These are phyloP conservation scores for Metarhizium brunneum DNA, from an alignment of 2,329 filamentous ascomycete species.

Conservation along the genomic window DNA sequence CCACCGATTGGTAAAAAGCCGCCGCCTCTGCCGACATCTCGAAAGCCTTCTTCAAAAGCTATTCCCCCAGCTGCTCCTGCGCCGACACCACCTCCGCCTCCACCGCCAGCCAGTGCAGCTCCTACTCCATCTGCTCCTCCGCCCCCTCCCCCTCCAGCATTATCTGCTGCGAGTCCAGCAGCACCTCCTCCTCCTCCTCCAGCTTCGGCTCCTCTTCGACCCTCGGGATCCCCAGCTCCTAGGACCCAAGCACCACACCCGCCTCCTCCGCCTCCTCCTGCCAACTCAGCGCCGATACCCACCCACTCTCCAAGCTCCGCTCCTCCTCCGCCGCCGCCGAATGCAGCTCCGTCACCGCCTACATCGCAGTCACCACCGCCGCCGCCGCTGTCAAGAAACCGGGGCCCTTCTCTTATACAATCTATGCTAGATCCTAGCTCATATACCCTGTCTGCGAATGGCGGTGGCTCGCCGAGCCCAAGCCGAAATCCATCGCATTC, in stretches of 20 bases:
- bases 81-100: constrained; percentile 24
- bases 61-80: constrained; percentile 23
- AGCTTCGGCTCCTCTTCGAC: constrained; percentile 21
- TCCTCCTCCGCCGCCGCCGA: constrained; percentile 22
- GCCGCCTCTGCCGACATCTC: constrained; percentile 50
- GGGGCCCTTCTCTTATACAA: constrained; percentile 40
- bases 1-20: constrained; percentile 72
- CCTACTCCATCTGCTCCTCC: constrained; percentile 32
- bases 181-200: constrained; percentile 33
- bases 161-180: constrained; percentile 30
- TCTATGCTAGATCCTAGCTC: constrained; percentile 66
- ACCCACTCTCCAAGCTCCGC: constrained; percentile 17
- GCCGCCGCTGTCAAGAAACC: constrained; percentile 25
- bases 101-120: constrained; percentile 23
- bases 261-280: constrained; percentile 25
- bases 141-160: constrained; percentile 33
- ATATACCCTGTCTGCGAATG: constrained; percentile 64
- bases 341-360: constrained; percentile 16
- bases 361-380: constrained; percentile 33
- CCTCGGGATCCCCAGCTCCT: constrained; percentile 25
- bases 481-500: constrained; percentile 22
- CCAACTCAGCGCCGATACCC: constrained; percentile 21
- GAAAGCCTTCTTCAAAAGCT: constrained; percentile 42
- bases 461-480: constrained; percentile 40
- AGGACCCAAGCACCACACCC: constrained; percentile 23